Conservation (phyloP, 331 rosid genomes). For the Quercus tomentella region DNA sequence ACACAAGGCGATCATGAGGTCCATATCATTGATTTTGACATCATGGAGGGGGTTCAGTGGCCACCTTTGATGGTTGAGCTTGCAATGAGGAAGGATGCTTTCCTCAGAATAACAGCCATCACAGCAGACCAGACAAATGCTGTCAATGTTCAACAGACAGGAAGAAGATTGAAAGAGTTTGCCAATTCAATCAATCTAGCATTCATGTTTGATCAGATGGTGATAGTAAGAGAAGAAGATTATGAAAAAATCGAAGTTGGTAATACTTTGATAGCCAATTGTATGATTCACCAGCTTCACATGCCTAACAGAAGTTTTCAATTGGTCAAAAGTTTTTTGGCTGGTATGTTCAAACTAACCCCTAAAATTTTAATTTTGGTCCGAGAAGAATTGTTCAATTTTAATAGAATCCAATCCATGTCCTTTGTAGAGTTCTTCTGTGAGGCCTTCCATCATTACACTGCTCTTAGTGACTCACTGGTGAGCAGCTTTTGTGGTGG, state of each 20-base stretch:
- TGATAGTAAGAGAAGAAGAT: slow-evolving; percentile 31
- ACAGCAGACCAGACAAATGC: slow-evolving; percentile 25
- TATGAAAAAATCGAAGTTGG: slow-evolving; percentile 29
- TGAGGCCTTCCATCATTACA: slow-evolving; percentile 68
- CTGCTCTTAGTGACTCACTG: slow-evolving; percentile 55
- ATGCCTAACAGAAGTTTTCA: slow-evolving; percentile 37
- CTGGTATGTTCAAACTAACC: slow-evolving; percentile 42
- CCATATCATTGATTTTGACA: slow-evolving; percentile 63
- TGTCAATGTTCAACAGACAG: slow-evolving; percentile 42
- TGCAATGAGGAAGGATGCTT: slow-evolving; percentile 35
- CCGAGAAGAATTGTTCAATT: slow-evolving; percentile 58
- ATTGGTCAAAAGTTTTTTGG: slow-evolving; percentile 38
- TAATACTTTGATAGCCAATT: slow-evolving; percentile 35
- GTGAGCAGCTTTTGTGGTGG: slow-evolving; percentile 23
- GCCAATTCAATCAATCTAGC: slow-evolving; percentile 48
- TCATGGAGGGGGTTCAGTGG: slow-evolving; percentile 79
- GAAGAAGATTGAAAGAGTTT: slow-evolving; percentile 55
- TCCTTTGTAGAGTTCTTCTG: slow-evolving; percentile 67
- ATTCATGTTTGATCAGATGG: slow-evolving; percentile 39
- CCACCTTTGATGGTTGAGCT: slow-evolving; percentile 65
- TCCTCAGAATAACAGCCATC: slow-evolving; percentile 55
- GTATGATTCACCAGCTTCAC: slow-evolving; percentile 58
- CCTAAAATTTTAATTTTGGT: slow-evolving; percentile 57
- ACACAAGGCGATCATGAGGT: slow-evolving; percentile 29
- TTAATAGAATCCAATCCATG: slow-evolving; percentile 41